Conservation (phyloP, 1,139 yeast species). For the Suhomyces maxii region DNA sequence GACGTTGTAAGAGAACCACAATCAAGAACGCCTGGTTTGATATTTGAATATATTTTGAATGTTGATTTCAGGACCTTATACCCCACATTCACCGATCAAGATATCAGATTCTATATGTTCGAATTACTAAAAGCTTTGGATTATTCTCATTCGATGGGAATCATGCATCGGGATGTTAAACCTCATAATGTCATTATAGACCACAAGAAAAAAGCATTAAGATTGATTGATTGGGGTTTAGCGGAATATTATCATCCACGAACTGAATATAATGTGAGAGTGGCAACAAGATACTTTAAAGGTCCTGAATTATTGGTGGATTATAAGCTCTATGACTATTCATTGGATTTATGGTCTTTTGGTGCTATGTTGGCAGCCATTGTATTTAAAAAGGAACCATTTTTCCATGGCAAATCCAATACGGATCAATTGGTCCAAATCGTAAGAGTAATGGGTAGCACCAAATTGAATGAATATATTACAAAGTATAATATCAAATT, state of each 20-base stretch:
- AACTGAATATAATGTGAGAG: slow-evolving; percentile 93
- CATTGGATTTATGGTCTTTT: slow-evolving; percentile 93
- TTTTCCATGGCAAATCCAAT: slow-evolving; percentile 95
- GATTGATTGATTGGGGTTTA: slow-evolving; percentile 97
- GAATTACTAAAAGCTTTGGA: slow-evolving; percentile 89
- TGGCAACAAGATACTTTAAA: slow-evolving; percentile 96
- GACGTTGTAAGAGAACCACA: slow-evolving; percentile 93
- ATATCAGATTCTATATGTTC: slow-evolving; percentile 84
- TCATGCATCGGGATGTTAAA: slow-evolving; percentile 97
- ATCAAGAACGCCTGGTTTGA: slow-evolving; percentile 89
- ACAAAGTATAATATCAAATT: slow-evolving; percentile 74
- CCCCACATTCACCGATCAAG: slow-evolving; percentile 83
- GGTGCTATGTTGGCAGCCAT: slow-evolving; percentile 98
- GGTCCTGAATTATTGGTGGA: slow-evolving; percentile 96
- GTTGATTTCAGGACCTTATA: slow-evolving; percentile 87
- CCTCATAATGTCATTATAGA: slow-evolving; percentile 99
- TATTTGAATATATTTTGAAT: slow-evolving; percentile 89
- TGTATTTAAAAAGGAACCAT: slow-evolving; percentile 94
- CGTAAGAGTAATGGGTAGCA: slow-evolving; percentile 90
- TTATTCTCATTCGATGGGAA: slow-evolving; percentile 95
- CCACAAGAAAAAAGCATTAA: slow-evolving; percentile 66
- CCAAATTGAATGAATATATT: slow-evolving; percentile 71
- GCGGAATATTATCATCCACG: slow-evolving; percentile 98
- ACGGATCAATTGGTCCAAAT: slow-evolving; percentile 95
- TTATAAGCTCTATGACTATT: slow-evolving; percentile 89